phyloP scores from a whole-genome alignment of 2,329 filamentous ascomycete genomes.

The Diaporthe sp. region DNA sequence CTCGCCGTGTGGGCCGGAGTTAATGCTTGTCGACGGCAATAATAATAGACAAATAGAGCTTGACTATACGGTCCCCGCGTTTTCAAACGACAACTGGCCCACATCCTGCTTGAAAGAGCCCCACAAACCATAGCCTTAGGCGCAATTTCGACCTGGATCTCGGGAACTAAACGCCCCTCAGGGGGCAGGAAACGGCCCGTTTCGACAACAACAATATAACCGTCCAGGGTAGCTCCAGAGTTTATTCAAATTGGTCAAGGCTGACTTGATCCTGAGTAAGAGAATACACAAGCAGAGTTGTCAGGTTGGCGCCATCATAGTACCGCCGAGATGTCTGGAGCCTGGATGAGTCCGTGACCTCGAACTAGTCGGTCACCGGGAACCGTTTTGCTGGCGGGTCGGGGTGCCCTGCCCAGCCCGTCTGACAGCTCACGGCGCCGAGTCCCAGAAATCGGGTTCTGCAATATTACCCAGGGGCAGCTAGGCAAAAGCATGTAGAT shows the following conservation, averaged over 20 bases:
- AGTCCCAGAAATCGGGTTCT: neutral
- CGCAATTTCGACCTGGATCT: neutral
- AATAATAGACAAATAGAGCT: neutral
- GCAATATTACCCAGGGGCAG: neutral
- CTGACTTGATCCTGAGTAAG: conserved; percentile 14
- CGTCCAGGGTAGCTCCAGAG: neutral
- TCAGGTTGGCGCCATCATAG: neutral
- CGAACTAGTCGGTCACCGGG: conserved; percentile 1
- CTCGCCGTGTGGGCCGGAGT: conserved; percentile 5
- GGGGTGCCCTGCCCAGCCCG: neutral
- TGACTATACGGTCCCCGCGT: neutral
- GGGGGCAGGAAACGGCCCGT: conserved; percentile 17
- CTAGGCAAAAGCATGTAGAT: neutral
- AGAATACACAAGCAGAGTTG: neutral
- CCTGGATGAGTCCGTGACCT: neutral
- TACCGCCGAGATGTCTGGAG: conserved; percentile 13
- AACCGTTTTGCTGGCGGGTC: conserved; percentile 5
- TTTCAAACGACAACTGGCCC: neutral
- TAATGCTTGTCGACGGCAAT: neutral
- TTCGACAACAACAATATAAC: conserved; percentile 12
- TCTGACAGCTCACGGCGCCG: conserved; percentile 11
- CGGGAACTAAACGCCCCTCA: neutral
- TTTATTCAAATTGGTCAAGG: conserved; percentile 21
- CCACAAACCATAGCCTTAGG: neutral
- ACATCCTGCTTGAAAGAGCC: conserved; percentile 10